Evolutionary conservation across 352 stramenopile species (phyloP), one percentile per base, ranked within the genome.

Genomic region (Phytophthora nicotianae): DNA sequence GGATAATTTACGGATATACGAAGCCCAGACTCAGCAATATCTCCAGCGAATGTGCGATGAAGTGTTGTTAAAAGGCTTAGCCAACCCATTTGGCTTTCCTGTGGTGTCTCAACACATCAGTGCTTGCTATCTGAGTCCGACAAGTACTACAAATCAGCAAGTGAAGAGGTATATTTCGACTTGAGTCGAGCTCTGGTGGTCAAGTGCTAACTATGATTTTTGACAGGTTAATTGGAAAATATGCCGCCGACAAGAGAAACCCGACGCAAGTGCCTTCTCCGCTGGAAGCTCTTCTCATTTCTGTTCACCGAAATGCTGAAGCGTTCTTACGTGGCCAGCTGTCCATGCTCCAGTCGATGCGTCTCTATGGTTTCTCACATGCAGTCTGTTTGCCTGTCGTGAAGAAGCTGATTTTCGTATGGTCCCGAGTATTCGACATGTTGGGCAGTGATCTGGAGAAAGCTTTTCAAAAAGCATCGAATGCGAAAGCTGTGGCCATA

Each of bases 91-190:
- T 32, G 64, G 67, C 4, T 93, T 93, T 60, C 88, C 88, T 4
- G 75, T 94, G 41, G 86, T 96, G 17, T 87, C 80, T 6, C 88
- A 96, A 42, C 83, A 95, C 32, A 75, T 90, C 3, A 91, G 66
- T 21, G 46, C 87, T 23, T 95, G 86, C 35, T 72, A 91, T 40
- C 68, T 96, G 13, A 93, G 80, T 45, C 81, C 82, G n/a, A 90
- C 69, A 17, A 68, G 49, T 10, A 59, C 37, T 26, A 50, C 93
- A 27, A 78, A 90, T 50, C 72, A 87, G 27, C 74, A 60, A n/a
- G 73, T 94, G 26, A 96, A 93, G 65, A 77, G 78, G 80, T 89
- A 72, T 40, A 56, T 33, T 3, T 29, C 3, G 24, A 32, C 5
- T 40, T 55, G 10, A 24, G 17, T 47, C 3, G 11, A 24, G 26